Conservation (phyloP, 208 protist genomes). For the Polymyxa betae region DNA sequence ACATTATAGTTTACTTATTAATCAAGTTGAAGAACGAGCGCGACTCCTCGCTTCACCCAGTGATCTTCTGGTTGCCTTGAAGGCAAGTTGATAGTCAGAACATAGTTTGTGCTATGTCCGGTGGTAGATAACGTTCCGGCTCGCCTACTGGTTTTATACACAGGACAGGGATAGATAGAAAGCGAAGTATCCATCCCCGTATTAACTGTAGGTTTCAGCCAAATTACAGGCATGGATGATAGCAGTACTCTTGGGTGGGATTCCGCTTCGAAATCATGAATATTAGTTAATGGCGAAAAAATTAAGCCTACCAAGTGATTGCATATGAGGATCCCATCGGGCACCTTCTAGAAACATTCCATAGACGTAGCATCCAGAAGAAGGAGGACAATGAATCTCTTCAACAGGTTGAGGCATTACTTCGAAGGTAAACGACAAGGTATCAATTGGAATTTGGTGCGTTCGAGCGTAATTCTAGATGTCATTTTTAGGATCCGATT, state of each 20-base stretch:
- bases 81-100: slow-evolving; percentile 85
- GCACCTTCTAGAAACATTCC: slow-evolving; percentile 71
- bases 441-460: slow-evolving; percentile 69
- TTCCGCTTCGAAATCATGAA: slow-evolving; percentile 54
- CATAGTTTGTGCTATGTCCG: slow-evolving; percentile 95
- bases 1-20: background rate
- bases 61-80: slow-evolving; percentile 73
- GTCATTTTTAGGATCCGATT: background rate
- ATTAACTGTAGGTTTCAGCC: slow-evolving; percentile 63
- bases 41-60: slow-evolving; percentile 66
- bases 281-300: background rate
- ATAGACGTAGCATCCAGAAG: slow-evolving; percentile 70
- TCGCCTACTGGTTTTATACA: slow-evolving; percentile 94
- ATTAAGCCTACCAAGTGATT: slow-evolving; percentile 15
- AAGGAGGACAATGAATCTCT: background rate
- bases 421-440: slow-evolving; percentile 66
- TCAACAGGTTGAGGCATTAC: slow-evolving; percentile 54
- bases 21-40: slow-evolving; percentile 50
- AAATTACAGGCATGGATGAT: slow-evolving; percentile 72
- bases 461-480: slow-evolving; percentile 68
- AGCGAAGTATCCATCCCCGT: background rate
- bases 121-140: slow-evolving; percentile 93
- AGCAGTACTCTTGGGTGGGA: slow-evolving; percentile 63
- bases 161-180: slow-evolving; percentile 85
- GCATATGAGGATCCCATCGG: slow-evolving; percentile 57